These are phyloP conservation scores for Hyaloscypha variabilis DNA, from an alignment of 495 filamentous ascomycete genomes.

Conservation along the genomic window DNA sequence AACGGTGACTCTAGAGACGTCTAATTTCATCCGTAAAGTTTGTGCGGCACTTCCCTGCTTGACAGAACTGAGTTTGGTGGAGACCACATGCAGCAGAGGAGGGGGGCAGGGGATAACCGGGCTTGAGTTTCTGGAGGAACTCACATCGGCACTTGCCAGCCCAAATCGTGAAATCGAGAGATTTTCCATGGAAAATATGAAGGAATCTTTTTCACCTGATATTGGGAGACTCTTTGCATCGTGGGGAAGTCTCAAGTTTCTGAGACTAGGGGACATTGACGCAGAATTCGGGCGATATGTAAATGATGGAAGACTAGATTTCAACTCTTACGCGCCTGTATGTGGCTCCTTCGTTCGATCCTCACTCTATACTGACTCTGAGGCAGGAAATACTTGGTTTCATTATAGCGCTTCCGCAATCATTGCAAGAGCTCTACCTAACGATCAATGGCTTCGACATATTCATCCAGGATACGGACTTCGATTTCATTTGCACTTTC, in stretches of 20 bases:
- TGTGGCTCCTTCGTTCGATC: not conserved
- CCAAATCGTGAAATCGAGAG: slow-evolving; percentile 13
- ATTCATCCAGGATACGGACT: slow-evolving; percentile 17
- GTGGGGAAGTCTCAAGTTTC: slow-evolving; percentile 23
- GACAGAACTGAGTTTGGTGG: slow-evolving; percentile 4
- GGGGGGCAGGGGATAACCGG: slow-evolving; percentile 4
- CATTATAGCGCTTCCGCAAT: slow-evolving; percentile 17
- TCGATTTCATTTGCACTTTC: slow-evolving; percentile 15
- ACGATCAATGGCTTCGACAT: slow-evolving; percentile 14
- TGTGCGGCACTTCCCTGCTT: slow-evolving; percentile 9
- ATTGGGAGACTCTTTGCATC: slow-evolving; percentile 17
- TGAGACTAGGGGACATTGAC: slow-evolving; percentile 13
- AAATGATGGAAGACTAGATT: slow-evolving; percentile 2
- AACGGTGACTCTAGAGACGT: slow-evolving; percentile 2
- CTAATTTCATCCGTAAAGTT: slow-evolving; percentile 12
- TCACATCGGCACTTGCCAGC: slow-evolving; percentile 8
- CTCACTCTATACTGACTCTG: not conserved
- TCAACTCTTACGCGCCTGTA: slow-evolving; percentile 15
- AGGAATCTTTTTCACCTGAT: not conserved
- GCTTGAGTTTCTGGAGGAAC: slow-evolving; percentile 13
- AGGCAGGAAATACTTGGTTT: slow-evolving; percentile 15
- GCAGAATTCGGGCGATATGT: not conserved
- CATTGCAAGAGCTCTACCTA: slow-evolving; percentile 17
- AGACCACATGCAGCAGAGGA: not conserved
- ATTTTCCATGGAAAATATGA: slow-evolving; percentile 8